Conservation (phyloP, 441 rosid genomes). For the Corymbia citriodora region DNA sequence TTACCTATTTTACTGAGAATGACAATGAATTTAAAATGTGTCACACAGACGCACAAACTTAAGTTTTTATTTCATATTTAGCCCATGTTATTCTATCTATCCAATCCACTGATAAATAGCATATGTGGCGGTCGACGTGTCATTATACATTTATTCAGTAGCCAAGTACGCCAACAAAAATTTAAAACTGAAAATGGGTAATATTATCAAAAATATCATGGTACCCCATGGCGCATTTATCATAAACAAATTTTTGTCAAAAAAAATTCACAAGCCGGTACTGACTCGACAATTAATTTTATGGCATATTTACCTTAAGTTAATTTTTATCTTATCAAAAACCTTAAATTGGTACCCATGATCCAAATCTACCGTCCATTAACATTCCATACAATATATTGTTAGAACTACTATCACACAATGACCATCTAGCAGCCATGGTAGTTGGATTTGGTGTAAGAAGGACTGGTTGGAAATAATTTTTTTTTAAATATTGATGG, state of each 20-base stretch:
- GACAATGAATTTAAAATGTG: fast-evolving
- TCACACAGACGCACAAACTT: neutral
- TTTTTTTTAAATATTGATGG: fast-evolving
- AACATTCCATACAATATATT: neutral
- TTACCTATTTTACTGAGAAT: fast-evolving
- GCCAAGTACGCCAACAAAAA: no score
- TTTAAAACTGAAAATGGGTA: no score
- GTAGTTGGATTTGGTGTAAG: neutral
- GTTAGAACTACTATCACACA: neutral
- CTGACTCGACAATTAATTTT: neutral
- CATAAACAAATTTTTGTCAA: neutral
- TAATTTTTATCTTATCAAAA: neutral
- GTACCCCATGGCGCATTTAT: neutral
- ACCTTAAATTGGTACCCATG: fast-evolving
- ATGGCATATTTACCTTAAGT: neutral
- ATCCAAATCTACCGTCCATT: neutral
- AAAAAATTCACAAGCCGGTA: neutral
- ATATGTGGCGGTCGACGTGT: fast-evolving
- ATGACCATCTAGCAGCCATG: neutral
- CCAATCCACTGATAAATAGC: fast-evolving
- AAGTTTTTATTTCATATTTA: neutral
- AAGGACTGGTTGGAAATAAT: neutral
- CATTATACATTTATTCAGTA: no score
- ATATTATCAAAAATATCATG: no score
- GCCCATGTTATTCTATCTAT: no score